Base-by-base conservation (phyloP, 106 monocot genomes). In the Allium fistulosum region DNA sequence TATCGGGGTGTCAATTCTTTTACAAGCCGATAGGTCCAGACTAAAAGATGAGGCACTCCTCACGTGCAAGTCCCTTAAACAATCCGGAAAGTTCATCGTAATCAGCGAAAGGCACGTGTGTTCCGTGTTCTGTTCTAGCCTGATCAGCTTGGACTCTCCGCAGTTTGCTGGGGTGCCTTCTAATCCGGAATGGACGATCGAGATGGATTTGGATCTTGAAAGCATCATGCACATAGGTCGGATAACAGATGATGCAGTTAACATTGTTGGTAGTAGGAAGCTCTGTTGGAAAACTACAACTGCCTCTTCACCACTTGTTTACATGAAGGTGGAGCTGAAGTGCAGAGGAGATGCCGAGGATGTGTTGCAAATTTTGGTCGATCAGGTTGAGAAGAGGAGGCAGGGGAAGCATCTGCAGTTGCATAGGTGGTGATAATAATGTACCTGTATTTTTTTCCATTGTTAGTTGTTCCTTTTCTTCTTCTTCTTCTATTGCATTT, bases 221-320 rank as follows among this genome's bases (percentile, higher is more conserved):
- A 92, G 88, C 75, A 72, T 97, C 57, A 79, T 92, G 53, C 96
- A 87, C 67, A 70, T 88, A 1, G 92, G 89, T 70, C 80, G 86
- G 57, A 22, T 22, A 22, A 48, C 67, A n/a, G 73, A 71, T 61
- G 80, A 76, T 51, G 58, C 65, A 0, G 71, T 97, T 58, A 92
- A 84, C 60, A 77, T 97, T 61, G 86, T 97, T 46, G 96, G 92
- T 26, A 92, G 88, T 84, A 78, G 75, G 65, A 68, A 67, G 18
- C 22, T 22, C 22, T 22, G 22, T 22, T 22, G 22, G 22, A 83
- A 81, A 63, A 70, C 72, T 15, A 11, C 67, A 47, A 59, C 68
- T 9, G 10, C 65, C 51, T 66, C 64, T 7, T 53, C 52, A 1
- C 83, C 85, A 6, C 76, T 95, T 72, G 81, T 79, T 28, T 83